phyloP scores from a whole-genome alignment of 1,284 basidiomycete species.

The Phaffia rhodozyma region DNA sequence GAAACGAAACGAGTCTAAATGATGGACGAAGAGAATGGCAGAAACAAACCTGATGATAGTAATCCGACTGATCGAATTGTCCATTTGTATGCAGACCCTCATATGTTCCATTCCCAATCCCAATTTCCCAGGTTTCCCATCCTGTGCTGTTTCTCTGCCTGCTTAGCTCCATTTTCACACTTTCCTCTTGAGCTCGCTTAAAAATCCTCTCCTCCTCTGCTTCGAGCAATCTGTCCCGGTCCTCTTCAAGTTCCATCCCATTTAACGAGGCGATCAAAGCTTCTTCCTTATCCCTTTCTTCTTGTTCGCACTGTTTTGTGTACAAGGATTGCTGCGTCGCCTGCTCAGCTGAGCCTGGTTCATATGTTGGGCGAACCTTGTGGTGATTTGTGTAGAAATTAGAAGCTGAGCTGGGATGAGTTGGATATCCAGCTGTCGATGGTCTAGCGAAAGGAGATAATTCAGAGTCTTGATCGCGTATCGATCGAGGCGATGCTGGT shows the following conservation, averaged over 20 bases:
- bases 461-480: no score
- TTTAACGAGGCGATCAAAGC: neutral
- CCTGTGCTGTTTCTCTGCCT: neutral
- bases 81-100: neutral
- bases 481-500: no score
- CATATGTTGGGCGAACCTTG: neutral
- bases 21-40: neutral
- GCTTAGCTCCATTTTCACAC: neutral
- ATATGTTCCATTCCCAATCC: conserved; percentile 3
- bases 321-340: neutral
- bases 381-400: neutral
- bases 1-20: neutral
- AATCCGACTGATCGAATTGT: neutral
- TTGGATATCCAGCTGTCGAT: neutral
- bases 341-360: neutral
- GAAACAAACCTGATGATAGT: neutral
- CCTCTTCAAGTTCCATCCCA: conserved; percentile 2
- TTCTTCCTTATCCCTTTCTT: neutral
- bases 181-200: neutral
- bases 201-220: conserved; percentile 1
- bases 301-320: neutral
- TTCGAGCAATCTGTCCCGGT: neutral
- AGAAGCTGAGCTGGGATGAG: neutral
- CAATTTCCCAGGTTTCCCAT: conserved; percentile 5
- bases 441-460: neutral